Evolutionary conservation across 2,329 filamentous ascomycete species (phyloP).

Genomic region (Fusarium buxicola): DNA sequence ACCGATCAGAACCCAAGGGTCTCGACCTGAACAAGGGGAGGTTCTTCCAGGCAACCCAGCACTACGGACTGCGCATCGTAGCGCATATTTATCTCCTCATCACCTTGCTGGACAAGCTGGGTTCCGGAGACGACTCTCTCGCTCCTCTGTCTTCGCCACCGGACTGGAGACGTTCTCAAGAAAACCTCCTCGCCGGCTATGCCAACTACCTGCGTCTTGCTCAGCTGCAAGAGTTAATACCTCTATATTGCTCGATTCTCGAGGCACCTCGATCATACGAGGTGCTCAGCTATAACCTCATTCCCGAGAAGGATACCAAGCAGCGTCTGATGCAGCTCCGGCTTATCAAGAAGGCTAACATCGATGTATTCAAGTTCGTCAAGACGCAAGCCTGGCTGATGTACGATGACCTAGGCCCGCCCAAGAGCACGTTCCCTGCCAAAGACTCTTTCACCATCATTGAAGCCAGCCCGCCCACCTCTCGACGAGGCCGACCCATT

Average conservation of each 20-base stretch:
- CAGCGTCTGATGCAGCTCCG: conserved; percentile 76
- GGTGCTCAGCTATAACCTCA: conserved; percentile 80
- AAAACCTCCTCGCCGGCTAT: conserved; percentile 85
- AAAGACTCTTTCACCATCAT: conserved; percentile 64
- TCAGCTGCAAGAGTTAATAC: conserved; percentile 81
- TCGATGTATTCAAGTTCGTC: conserved; percentile 81
- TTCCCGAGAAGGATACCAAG: conserved; percentile 74
- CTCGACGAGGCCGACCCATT: conserved; percentile 69
- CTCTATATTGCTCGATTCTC: conserved; percentile 88
- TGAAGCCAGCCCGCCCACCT: conserved; percentile 50
- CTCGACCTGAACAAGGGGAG: conserved; percentile 56
- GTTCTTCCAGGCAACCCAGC: conserved; percentile 67
- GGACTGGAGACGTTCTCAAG: conserved; percentile 62
- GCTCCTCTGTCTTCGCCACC: conserved; percentile 22
- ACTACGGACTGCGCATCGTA: conserved; percentile 74
- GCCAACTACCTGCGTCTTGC: conserved; percentile 81
- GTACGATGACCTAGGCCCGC: conserved; percentile 59
- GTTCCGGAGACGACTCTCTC: conserved; percentile 32
- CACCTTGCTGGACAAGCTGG: conserved; percentile 73
- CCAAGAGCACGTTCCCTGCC: conserved; percentile 50
- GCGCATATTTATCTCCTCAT: conserved; percentile 74
- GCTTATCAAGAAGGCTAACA: conserved; percentile 78
- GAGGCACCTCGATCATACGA: conserved; percentile 72
- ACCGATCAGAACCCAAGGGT: conserved; percentile 38
- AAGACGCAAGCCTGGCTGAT: conserved; percentile 71